Evolutionary conservation across 768 basidiomycete species (phyloP), one percentile per base, ranked within the genome.

Genomic region (Russula compacta): DNA sequence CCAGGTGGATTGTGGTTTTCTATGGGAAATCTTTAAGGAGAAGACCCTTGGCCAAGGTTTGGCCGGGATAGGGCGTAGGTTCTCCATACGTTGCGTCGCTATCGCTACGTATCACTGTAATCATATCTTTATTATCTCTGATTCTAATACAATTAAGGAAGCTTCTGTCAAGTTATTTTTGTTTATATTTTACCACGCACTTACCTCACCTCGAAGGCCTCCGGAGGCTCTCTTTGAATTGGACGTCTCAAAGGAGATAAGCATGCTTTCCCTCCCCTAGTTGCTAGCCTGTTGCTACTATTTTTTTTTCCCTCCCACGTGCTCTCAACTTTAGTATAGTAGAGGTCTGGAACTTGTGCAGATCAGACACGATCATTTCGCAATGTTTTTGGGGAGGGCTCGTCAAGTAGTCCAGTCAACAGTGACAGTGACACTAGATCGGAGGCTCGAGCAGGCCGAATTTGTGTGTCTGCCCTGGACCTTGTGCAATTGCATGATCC

Each of bases 221-320:
- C 52, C 9, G 46, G n/a, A 8, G n/a, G 6, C 21, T 29, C 36
- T 14, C 15, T 56, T 44, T 33, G 36, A 56, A 61, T 44, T 44
- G 42, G 11, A 24, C 29, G 17, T 44, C 54, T 57, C 3, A 47
- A 56, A 54, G 32, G 38, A 53, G 59, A 33, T 29, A 60, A 60
- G 52, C 44, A 1, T 35, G 35, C n/a, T 39, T 46, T n/a, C n/a
- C n/a, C n/a, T n/a, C n/a, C n/a, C n/a, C 15, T 29, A 39, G 38
- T 56, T 35, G 42, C 52, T 59, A 53, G 52, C 52, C 50, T 44
- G 50, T 59, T 59, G 50, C 42, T 24, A 38, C 24, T 9, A 29
- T 15, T 59, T 11, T n/a, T 46, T 46, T 36, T 11, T 8, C 53
- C 15, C 21, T 10, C 19, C 46, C 46, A 53, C 53, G 38, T 54